Evolutionary conservation across 352 stramenopile species (phyloP).

Genomic region (Globisporangium solare): DNA sequence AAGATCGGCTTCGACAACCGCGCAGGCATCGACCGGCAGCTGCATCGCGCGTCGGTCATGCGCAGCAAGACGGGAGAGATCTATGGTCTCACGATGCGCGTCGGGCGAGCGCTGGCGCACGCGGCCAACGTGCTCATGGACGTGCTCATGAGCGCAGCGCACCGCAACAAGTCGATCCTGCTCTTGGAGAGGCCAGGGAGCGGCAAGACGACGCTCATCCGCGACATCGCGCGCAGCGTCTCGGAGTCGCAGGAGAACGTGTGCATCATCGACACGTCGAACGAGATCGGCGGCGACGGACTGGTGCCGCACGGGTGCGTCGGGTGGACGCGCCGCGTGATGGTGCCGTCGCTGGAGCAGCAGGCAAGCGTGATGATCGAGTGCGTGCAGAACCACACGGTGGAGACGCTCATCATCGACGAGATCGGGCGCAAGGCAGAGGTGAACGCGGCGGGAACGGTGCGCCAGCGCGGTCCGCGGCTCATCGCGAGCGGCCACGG

Average conservation of each 20-base stretch:
- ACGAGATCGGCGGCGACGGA: conserved; percentile 89
- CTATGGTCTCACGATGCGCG: conserved; percentile 65
- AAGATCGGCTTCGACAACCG: conserved; percentile 79
- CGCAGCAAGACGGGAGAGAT: conserved; percentile 46
- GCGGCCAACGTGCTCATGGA: conserved; percentile 62
- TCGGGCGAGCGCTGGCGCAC: conserved; percentile 61
- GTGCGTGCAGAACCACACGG: conserved; percentile 89
- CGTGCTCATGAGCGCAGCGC: conserved; percentile 40
- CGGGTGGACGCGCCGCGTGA: conserved; percentile 70
- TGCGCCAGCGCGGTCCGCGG: conserved; percentile 69
- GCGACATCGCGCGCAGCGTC: conserved; percentile 70
- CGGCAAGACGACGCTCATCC: conserved; percentile 87
- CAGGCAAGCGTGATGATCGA: conserved; percentile 84
- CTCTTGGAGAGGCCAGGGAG: conserved; percentile 55
- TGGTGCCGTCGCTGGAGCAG: conserved; percentile 65
- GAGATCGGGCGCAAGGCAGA: conserved; percentile 83
- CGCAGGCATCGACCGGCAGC: conserved; percentile 54
- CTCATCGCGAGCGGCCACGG: conserved; percentile 85
- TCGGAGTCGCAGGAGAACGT: conserved; percentile 62
- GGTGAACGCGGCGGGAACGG: conserved; percentile 62
- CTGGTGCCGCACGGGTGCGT: conserved; percentile 70
- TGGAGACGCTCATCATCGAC: conserved; percentile 85
- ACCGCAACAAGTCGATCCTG: conserved; percentile 55
- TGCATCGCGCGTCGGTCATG: conserved; percentile 83
- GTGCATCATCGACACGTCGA: conserved; percentile 88